phyloP scores from a whole-genome alignment of 164 flowering plant species.

The Akebia trifoliata region DNA sequence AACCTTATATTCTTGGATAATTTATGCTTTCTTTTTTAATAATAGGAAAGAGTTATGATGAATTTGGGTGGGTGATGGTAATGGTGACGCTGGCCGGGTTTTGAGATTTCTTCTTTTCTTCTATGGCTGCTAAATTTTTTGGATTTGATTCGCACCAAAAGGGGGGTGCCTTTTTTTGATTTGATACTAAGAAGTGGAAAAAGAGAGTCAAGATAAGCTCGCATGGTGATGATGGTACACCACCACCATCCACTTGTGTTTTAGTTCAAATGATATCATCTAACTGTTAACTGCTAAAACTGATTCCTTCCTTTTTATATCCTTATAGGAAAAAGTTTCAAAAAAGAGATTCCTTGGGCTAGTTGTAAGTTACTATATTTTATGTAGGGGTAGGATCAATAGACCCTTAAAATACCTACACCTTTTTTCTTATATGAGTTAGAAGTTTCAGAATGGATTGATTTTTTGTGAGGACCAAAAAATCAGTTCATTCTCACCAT shows the following conservation, averaged over 20 bases:
- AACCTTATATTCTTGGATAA: conserved; percentile 6
- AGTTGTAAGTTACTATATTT: conserved; percentile 6
- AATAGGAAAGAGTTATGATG: neutral
- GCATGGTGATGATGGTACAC: conserved; percentile 17
- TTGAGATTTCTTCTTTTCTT: neutral
- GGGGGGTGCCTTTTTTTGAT: conserved; percentile 28
- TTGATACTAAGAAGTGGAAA: conserved; percentile 9
- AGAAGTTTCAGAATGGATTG: too few relatives aligned
- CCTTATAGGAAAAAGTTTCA: conserved; percentile 5
- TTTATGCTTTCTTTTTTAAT: neutral
- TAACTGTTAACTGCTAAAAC: conserved; percentile 20
- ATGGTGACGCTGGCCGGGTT: conserved; percentile 12
- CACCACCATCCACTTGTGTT: conserved; percentile 22
- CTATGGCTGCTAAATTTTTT: conserved; percentile 13
- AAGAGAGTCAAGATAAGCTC: conserved; percentile 13
- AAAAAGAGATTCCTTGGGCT: conserved; percentile 15
- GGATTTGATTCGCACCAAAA: conserved; percentile 27
- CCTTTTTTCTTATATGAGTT: too few relatives aligned
- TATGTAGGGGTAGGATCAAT: too few relatives aligned
- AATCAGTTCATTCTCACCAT: neutral
- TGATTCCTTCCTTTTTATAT: conserved; percentile 20
- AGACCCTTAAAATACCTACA: neutral
- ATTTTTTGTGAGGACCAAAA: conserved; percentile 1
- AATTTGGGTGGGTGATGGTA: conserved; percentile 1
- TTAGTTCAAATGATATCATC: conserved; percentile 5